phyloP scores from a whole-genome alignment of 2,329 filamentous ascomycete species.

The Aspergillus tanneri region DNA sequence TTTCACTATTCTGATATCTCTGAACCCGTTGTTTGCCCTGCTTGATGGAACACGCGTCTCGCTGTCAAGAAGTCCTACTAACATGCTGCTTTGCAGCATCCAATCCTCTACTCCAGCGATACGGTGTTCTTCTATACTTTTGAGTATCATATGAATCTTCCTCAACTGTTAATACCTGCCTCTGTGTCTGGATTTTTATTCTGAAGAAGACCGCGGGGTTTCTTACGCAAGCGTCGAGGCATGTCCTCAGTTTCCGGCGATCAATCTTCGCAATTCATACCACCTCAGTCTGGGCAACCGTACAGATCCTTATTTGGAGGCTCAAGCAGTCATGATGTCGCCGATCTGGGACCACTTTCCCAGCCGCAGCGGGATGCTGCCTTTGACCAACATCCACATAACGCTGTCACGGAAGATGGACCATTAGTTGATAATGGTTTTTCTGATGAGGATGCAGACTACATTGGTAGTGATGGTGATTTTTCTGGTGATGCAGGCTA shows the following conservation, averaged over 20 bases:
- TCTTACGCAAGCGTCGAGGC: slow-evolving; percentile 7
- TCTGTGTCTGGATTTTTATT: not conserved
- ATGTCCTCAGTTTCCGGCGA: slow-evolving; percentile 32
- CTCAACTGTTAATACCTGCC: not conserved
- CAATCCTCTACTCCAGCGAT: not conserved
- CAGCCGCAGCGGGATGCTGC: slow-evolving; percentile 6
- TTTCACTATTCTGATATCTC: not conserved
- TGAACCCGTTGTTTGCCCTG: not conserved
- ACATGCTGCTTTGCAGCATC: not conserved
- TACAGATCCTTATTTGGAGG: slow-evolving; percentile 34
- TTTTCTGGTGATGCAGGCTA: slow-evolving; percentile 27
- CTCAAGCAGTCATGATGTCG: slow-evolving; percentile 22
- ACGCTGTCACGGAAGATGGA: slow-evolving; percentile 24
- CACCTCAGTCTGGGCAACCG: slow-evolving; percentile 32
- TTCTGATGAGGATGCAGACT: slow-evolving; percentile 28
- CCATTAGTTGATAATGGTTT: slow-evolving; percentile 16
- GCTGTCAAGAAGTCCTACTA: not conserved
- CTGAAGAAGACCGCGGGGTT: not conserved
- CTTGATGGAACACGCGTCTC: not conserved
- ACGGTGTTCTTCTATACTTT: not conserved
- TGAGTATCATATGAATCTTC: not conserved
- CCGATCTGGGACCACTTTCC: slow-evolving; percentile 14
- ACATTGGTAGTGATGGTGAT: slow-evolving; percentile 23
- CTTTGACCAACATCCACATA: slow-evolving; percentile 18
- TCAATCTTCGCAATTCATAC: slow-evolving; percentile 22